phyloP scores from a whole-genome alignment of 441 rosid genomes.

The Mallotus repandus region DNA sequence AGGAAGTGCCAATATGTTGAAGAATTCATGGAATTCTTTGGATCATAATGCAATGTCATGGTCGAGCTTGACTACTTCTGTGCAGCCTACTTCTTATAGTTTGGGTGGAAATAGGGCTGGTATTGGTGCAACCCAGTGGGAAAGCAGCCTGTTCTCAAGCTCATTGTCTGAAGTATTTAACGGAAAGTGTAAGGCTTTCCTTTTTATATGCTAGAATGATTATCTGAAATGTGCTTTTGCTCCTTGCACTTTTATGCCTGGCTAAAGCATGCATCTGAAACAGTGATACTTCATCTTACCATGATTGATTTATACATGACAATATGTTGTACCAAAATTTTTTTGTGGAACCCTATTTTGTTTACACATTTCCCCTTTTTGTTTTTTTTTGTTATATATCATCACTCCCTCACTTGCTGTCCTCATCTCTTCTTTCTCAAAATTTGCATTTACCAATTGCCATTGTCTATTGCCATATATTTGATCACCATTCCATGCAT shows the following conservation, averaged over 20 bases:
- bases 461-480: not conserved
- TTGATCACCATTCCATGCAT: constrained; percentile 20
- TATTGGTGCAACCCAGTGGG: constrained; percentile 39
- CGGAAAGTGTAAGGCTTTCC: constrained; percentile 52
- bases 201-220: not conserved
- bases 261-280: not conserved
- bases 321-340: not conserved
- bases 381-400: not conserved
- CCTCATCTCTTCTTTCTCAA: not conserved
- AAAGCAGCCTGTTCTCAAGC: constrained; percentile 74
- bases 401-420: not conserved
- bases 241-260: not conserved
- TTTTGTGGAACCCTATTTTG: too few species aligned
- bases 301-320: not conserved
- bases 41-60: constrained; percentile 34
- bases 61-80: constrained; percentile 29
- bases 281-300: not conserved
- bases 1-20: constrained; percentile 35
- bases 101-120: constrained; percentile 31
- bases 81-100: constrained; percentile 31
- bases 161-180: constrained; percentile 59
- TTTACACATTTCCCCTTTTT: not conserved
- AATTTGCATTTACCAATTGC: not conserved
- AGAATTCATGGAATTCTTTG: constrained; percentile 32
- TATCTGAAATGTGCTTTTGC: not conserved